Evolutionary conservation across 169 alveolate species (phyloP), one percentile per base, ranked within the genome.

Genomic region (Theileria equi): DNA sequence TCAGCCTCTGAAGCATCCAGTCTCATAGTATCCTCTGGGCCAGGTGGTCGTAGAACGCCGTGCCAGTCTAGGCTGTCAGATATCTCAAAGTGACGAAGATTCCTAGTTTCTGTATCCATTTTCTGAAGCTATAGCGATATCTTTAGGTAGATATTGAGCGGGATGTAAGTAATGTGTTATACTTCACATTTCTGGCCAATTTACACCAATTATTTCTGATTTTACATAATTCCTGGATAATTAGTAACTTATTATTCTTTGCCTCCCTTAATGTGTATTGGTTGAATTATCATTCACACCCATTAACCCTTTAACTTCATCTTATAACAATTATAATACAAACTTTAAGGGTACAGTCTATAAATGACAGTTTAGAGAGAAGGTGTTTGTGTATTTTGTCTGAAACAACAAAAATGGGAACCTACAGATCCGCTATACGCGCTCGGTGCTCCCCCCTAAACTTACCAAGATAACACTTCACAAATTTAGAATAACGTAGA

Each of bases 41-140:
- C 84, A n/a, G 84, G 84, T 35, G 84, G 78, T 16, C 84, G 21
- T 31, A 74, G 65, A 13, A 74, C 68, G 54, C 79, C 40, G 17
- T 48, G 34, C 70, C 70, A 74, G 49, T 74, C 84, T 41, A 74
- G 73, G 47, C 70, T 74, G 59, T 74, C 84, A n/a, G 84, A 79
- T 17, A 74, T 74, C 19, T 74, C 34, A 61, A 74, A 74, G 40
- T 29, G 28, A n/a, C 48, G 40, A 25, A 74, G 55, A 2, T 58
- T 40, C 29, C 32, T 10, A 5, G 35, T 1, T n/a, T 43, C 57
- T 10, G 62, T 17, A 21, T 70, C 83, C 83, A 62, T 72, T 4
- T 21, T n/a, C n/a, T n/a, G n/a, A n/a, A n/a, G n/a, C n/a, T n/a
- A n/a, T n/a, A n/a, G n/a, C n/a, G n/a, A n/a, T n/a, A n/a, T n/a